Percentiles rank a stretch among this genome's conserved stretches.
Conservation (phyloP, 2,329 filamentous ascomycete genomes). For the Davidsoniella virescens region DNA sequence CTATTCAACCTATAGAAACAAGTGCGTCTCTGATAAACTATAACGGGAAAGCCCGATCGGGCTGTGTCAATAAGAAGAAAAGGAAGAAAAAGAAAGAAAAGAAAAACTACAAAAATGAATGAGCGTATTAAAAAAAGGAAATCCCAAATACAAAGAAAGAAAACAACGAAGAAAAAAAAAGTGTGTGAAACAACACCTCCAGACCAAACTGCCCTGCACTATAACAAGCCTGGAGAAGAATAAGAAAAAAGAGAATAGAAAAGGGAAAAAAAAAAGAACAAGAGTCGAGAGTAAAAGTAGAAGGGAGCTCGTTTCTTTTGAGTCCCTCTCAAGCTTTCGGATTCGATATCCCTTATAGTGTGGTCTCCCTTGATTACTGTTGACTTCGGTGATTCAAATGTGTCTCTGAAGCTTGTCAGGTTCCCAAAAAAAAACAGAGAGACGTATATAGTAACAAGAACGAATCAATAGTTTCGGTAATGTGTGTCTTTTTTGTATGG, state of each 20-base stretch:
- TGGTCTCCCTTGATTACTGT: conserved; percentile 4
- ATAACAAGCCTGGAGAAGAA: not conserved
- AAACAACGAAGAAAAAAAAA: not conserved
- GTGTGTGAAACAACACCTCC: not conserved
- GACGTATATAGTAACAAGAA: not conserved
- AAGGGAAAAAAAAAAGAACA: not conserved
- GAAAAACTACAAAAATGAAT: conserved; percentile 5
- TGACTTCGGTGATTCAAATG: not conserved
- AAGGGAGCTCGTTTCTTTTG: conserved; percentile 7
- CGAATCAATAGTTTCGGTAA: not conserved
- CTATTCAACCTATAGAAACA: conserved; percentile 2
- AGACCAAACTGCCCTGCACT: not conserved
- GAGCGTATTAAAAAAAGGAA: not conserved
- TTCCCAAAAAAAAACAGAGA: not conserved
- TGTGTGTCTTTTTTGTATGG: not conserved
- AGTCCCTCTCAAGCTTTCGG: not conserved
- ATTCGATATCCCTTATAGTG: conserved; percentile 1
- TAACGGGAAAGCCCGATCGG: not conserved
- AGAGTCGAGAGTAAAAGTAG: not conserved
- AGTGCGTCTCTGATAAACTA: conserved; percentile 11
- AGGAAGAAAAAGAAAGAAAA: conserved; percentile 3
- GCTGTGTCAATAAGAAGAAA: not conserved
- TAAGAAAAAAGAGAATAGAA: conserved; percentile 1
- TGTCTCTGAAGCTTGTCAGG: conserved; percentile 5
- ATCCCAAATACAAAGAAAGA: not conserved